Conservation (phyloP, 805 yeast genomes). For the Isabelozyma gotoi region DNA sequence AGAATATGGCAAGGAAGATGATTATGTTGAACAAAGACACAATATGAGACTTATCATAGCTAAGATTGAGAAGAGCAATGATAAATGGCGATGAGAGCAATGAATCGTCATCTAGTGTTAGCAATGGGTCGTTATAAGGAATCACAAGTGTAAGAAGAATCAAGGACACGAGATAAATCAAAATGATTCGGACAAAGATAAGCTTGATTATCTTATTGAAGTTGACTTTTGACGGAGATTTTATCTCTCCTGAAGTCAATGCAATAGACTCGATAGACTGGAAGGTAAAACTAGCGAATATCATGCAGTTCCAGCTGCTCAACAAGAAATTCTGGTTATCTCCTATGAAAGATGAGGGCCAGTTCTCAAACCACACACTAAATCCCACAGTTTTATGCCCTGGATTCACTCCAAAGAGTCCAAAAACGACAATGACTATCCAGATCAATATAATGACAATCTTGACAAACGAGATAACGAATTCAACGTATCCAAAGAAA, state of each 20-base stretch:
- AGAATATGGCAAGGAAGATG: slow-evolving; percentile 18
- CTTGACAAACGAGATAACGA: slow-evolving; percentile 16
- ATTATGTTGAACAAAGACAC: slow-evolving; percentile 15
- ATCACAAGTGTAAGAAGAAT: slow-evolving; percentile 65
- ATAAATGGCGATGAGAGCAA: slow-evolving; percentile 22
- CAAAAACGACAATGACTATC: slow-evolving; percentile 9
- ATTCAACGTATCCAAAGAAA: slow-evolving; percentile 19
- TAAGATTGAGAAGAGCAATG: slow-evolving; percentile 17
- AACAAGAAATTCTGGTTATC: background rate
- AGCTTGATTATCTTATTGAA: slow-evolving; percentile 23
- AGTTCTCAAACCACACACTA: background rate
- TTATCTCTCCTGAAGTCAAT: slow-evolving; percentile 66
- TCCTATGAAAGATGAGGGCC: background rate
- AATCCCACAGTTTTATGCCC: background rate
- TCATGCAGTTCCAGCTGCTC: slow-evolving; percentile 2
- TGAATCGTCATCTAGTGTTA: slow-evolving; percentile 7
- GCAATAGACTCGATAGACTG: slow-evolving; percentile 75
- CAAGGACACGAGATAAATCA: slow-evolving; percentile 60
- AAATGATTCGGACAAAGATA: slow-evolving; percentile 46
- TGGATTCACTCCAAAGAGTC: background rate
- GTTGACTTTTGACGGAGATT: slow-evolving; percentile 61
- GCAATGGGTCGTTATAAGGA: slow-evolving; percentile 39
- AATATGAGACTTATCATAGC: slow-evolving; percentile 8
- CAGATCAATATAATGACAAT: slow-evolving; percentile 16
- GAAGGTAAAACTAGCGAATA: slow-evolving; percentile 64